A percentile compares a stretch with the other conserved stretches of the same genome.
Conservation (phyloP, 208 protist species). For the Leishmania lainsoni region DNA sequence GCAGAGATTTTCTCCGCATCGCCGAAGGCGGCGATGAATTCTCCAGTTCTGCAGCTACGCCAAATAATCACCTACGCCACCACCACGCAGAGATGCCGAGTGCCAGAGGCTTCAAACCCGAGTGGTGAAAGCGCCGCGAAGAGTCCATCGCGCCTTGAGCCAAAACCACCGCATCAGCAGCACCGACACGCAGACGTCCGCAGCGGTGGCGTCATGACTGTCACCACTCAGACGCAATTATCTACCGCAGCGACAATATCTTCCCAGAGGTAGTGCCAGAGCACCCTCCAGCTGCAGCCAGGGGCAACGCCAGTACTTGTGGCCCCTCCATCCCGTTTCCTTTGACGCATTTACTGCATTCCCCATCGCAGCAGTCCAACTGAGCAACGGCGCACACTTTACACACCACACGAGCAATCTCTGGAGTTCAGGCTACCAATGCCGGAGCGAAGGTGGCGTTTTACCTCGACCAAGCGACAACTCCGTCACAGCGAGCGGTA, state of each 20-base stretch:
- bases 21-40: background rate
- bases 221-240: background rate
- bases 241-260: background rate
- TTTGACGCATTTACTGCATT: background rate
- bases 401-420: background rate
- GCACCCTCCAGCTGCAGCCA: background rate
- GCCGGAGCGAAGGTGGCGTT: background rate
- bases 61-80: background rate
- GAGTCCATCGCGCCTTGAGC: background rate
- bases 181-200: background rate
- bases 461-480: too few relatives aligned
- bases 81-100: background rate
- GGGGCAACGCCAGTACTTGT: background rate
- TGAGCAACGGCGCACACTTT: background rate
- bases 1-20: background rate
- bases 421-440: background rate
- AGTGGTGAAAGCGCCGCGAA: background rate
- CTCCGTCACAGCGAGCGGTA: background rate
- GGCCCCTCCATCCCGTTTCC: background rate
- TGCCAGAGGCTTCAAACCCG: background rate
- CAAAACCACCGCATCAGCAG: background rate
- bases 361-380: background rate
- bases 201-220: background rate
- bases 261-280: background rate
- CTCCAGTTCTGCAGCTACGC: background rate